These are phyloP conservation scores for Penicillium psychrofluorescens DNA, from an alignment of 495 filamentous ascomycete genomes.

Conservation along the genomic window DNA sequence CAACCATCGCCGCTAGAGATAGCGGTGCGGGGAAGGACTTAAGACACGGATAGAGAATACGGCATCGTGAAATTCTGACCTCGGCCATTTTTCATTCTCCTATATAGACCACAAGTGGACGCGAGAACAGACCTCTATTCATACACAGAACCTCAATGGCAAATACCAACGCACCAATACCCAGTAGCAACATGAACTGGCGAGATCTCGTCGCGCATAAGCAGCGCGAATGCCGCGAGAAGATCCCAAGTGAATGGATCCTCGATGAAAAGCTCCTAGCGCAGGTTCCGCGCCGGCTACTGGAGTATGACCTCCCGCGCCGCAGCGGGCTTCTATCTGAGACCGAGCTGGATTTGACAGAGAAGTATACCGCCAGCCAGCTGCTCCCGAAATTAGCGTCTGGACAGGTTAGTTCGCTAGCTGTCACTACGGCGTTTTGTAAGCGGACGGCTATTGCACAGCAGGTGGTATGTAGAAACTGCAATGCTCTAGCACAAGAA, in stretches of 20 bases:
- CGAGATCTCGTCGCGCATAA: constrained; percentile 15
- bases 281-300: constrained; percentile 5
- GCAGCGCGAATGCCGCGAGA: constrained; percentile 12
- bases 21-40: no score
- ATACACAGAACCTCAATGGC: no score
- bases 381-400: constrained; percentile 24
- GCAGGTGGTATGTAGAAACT: constrained; percentile 23
- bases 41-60: no score
- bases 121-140: no score
- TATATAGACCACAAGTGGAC: no score
- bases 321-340: constrained; percentile 16
- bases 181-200: constrained; percentile 7
- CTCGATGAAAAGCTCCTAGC: constrained; percentile 3
- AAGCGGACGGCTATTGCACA: constrained; percentile 30
- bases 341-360: constrained; percentile 45
- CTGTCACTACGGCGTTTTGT: constrained; percentile 43
- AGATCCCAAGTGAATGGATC: constrained; percentile 23
- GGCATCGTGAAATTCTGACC: no score
- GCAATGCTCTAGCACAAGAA: constrained; percentile 19
- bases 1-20: not conserved
- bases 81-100: no score
- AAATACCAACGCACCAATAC: no score
- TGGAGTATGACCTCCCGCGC: constrained; percentile 12
- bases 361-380: constrained; percentile 38
- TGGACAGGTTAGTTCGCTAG: constrained; percentile 27